Conservation (phyloP, 257 asterid species). For the Ophiorrhiza pumila region DNA sequence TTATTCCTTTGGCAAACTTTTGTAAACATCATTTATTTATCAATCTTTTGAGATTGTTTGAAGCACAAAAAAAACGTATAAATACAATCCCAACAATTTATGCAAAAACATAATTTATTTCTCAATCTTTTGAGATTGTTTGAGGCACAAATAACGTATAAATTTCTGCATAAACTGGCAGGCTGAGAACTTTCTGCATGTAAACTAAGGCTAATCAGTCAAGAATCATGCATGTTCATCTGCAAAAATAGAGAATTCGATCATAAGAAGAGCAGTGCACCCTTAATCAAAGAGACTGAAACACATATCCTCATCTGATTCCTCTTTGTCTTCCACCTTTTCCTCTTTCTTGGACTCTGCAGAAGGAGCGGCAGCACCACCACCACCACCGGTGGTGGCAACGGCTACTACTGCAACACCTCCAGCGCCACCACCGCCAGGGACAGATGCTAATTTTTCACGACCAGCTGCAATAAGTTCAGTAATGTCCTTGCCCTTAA, state of each 20-base stretch:
- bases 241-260: background rate
- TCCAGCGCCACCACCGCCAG: constrained; percentile 26
- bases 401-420: constrained; percentile 6
- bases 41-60: background rate
- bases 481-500: constrained; percentile 27
- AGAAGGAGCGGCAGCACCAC: constrained; percentile 14
- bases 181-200: too few species aligned
- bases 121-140: background rate
- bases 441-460: constrained; percentile 28
- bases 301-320: constrained; percentile 29
- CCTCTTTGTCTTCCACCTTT: constrained; percentile 26
- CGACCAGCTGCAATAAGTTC: constrained; percentile 33
- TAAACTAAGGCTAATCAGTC: too few species aligned
- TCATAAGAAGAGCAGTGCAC: background rate
- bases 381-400: constrained; percentile 20
- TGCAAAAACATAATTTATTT: background rate
- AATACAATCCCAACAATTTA: background rate
- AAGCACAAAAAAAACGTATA: background rate
- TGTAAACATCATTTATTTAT: background rate
- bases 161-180: too few species aligned
- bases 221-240: too few species aligned
- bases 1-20: background rate
- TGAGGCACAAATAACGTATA: background rate
- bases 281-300: constrained; percentile 26
- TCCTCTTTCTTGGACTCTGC: constrained; percentile 18